Conservation (phyloP, 129 eudicot species). For the Pulicaria dysenterica region DNA sequence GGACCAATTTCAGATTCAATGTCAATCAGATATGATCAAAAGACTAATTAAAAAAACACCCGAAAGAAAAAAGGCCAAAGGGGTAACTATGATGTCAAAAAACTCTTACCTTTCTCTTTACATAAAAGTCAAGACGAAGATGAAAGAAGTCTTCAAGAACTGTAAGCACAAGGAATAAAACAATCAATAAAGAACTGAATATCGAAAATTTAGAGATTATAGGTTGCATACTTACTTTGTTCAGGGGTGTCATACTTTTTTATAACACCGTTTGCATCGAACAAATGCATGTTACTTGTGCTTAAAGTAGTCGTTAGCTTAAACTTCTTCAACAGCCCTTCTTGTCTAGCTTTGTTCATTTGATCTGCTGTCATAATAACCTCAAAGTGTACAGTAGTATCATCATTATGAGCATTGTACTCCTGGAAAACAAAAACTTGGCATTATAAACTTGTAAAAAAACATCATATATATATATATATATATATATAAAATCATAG, state of each 20-base stretch:
- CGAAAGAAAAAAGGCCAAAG: not conserved
- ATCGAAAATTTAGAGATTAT: not conserved
- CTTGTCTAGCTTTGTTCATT: conserved; percentile 63
- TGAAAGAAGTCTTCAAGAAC: conserved; percentile 83
- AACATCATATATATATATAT: not conserved
- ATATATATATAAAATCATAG: not conserved
- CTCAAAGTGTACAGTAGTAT: conserved; percentile 56
- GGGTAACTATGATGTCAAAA: not conserved
- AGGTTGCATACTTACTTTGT: conserved; percentile 55
- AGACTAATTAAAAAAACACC: not conserved
- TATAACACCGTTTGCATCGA: conserved; percentile 71
- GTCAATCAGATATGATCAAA: not conserved
- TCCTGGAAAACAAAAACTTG: conserved; percentile 48
- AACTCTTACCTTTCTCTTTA: conserved; percentile 63
- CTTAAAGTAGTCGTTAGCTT: conserved; percentile 70
- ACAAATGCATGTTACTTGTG: conserved; percentile 93
- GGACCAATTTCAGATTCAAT: too few relatives aligned
- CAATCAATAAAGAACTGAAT: not conserved
- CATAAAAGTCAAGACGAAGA: conserved; percentile 68
- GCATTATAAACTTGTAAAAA: conserved; percentile 5
- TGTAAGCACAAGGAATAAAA: conserved; percentile 34
- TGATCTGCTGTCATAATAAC: conserved; percentile 52
- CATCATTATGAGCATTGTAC: conserved; percentile 56
- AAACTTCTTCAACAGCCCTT: conserved; percentile 80
- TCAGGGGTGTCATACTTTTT: conserved; percentile 88